A percentile compares a stretch with the other conserved stretches of the same genome.
phyloP scores from a whole-genome alignment of 768 basidiomycete genomes.

The Psilocybe cyanescens region DNA sequence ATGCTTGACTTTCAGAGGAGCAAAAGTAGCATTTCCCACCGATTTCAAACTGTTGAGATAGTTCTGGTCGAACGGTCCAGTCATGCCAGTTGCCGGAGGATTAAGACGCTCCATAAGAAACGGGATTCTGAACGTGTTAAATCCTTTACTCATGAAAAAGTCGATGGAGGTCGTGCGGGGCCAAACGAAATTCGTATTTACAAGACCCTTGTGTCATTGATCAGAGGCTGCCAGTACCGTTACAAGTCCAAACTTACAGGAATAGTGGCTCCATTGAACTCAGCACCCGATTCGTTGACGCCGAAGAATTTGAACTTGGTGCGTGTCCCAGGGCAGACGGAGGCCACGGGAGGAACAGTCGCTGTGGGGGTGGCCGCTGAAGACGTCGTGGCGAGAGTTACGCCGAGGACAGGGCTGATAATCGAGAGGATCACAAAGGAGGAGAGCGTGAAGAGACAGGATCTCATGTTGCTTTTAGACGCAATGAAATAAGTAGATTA shows the following conservation, averaged over 20 bases:
- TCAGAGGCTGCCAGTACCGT: not conserved
- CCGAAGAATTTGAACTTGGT: constrained; percentile 68
- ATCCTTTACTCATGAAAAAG: constrained; percentile 57
- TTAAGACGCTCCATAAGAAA: constrained; percentile 62
- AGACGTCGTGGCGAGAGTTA: not conserved
- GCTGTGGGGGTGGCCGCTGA: not conserved
- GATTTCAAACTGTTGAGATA: constrained; percentile 55
- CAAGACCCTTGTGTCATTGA: constrained; percentile 29
- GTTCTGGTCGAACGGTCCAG: constrained; percentile 53
- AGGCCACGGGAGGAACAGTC: constrained; percentile 15
- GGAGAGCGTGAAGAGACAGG: too few species aligned
- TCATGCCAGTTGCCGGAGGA: constrained; percentile 55
- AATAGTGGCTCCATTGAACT: constrained; percentile 53
- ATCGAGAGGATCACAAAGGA: too few species aligned
- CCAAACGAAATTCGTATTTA: constrained; percentile 53
- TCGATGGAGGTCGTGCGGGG: constrained; percentile 48
- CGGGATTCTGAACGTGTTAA: constrained; percentile 66
- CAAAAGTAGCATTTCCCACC: constrained; percentile 29
- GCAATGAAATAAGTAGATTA: too few species aligned
- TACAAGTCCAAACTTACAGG: constrained; percentile 41
- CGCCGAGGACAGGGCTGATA: too few species aligned
- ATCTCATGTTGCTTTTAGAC: too few species aligned
- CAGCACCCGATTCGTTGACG: constrained; percentile 65
- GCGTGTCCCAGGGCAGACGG: constrained; percentile 40
- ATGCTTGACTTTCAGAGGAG: not conserved